Percentiles rank a stretch among this genome's conserved stretches.
Conservation (phyloP, 2,329 filamentous ascomycete genomes). For the Diaporthe aspalathi region DNA sequence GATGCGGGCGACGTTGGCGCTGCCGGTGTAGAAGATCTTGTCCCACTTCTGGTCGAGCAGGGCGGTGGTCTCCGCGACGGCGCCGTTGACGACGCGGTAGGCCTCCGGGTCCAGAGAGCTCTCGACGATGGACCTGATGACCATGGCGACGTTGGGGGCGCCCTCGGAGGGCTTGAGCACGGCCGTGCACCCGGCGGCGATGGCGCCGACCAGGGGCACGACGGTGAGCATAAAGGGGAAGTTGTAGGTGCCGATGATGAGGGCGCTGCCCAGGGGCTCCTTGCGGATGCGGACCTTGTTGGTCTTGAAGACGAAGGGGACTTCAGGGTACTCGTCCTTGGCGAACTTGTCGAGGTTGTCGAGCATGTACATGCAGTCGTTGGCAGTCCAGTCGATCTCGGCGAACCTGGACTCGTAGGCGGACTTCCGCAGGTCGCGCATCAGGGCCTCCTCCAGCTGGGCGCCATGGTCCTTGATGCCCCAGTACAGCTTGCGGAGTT, state of each 20-base stretch:
- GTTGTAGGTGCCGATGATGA: constrained; percentile 95
- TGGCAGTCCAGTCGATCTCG: constrained; percentile 83
- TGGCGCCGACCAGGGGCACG: constrained; percentile 85
- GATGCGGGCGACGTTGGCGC: constrained; percentile 81
- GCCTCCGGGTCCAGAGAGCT: constrained; percentile 80
- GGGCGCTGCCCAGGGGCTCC: constrained; percentile 84
- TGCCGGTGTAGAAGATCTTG: constrained; percentile 98
- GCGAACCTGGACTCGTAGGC: constrained; percentile 77
- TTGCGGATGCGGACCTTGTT: constrained; percentile 83
- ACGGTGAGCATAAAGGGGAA: constrained; percentile 87
- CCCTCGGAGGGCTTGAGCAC: constrained; percentile 92
- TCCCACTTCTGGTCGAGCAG: constrained; percentile 93
- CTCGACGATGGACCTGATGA: constrained; percentile 82
- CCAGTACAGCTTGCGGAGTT: constrained; percentile 97
- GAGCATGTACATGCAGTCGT: constrained; percentile 82
- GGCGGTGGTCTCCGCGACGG: constrained; percentile 80
- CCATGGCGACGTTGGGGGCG: constrained; percentile 79
- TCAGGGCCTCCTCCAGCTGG: constrained; percentile 79
- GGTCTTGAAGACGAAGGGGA: constrained; percentile 74
- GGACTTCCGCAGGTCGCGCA: constrained; percentile 82
- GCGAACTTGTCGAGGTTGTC: constrained; percentile 84
- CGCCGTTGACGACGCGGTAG: constrained; percentile 85
- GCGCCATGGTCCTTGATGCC: constrained; percentile 81
- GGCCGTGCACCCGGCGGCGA: constrained; percentile 90
- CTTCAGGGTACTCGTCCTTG: constrained; percentile 81